Percentiles rank a stretch among this genome's conserved stretches.
These are phyloP conservation scores for Zoysia matrella DNA, from an alignment of 202 grass and related monocot species.

Conservation along the genomic window DNA sequence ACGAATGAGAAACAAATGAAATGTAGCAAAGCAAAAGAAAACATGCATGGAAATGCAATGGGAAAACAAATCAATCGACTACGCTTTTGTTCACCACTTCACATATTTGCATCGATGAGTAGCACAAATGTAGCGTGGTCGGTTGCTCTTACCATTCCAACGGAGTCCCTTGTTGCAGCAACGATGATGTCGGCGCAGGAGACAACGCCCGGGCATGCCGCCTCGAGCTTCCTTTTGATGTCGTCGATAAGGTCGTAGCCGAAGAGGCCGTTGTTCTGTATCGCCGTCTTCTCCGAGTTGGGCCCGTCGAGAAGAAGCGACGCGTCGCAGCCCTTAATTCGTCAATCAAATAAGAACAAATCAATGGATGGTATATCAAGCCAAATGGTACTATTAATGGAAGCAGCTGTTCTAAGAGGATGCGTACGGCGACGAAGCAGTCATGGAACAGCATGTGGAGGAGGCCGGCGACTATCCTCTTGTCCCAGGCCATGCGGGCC, in stretches of 20 bases:
- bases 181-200: too few species aligned
- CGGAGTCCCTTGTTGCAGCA: slow-evolving; percentile 63
- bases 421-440: slow-evolving; percentile 59
- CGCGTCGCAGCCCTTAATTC: too few species aligned
- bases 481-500: slow-evolving; percentile 52
- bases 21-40: neutral
- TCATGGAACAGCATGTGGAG: slow-evolving; percentile 78
- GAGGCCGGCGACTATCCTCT: slow-evolving; percentile 66
- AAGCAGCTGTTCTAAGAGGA: neutral
- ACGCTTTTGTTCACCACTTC: neutral
- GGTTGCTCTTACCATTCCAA: slow-evolving; percentile 48
- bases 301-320: too few species aligned
- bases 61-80: neutral
- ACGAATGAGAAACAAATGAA: too few species aligned
- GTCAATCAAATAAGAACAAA: neutral
- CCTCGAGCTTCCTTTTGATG: too few species aligned
- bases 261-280: too few species aligned
- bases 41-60: neutral
- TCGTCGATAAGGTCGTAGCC: too few species aligned
- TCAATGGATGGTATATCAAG: neutral
- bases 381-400: neutral
- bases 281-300: too few species aligned
- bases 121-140: neutral
- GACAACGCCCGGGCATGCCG: too few species aligned
- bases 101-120: neutral